phyloP scores from a whole-genome alignment of 2,329 filamentous ascomycete species.

The Diaporthe sp. region DNA sequence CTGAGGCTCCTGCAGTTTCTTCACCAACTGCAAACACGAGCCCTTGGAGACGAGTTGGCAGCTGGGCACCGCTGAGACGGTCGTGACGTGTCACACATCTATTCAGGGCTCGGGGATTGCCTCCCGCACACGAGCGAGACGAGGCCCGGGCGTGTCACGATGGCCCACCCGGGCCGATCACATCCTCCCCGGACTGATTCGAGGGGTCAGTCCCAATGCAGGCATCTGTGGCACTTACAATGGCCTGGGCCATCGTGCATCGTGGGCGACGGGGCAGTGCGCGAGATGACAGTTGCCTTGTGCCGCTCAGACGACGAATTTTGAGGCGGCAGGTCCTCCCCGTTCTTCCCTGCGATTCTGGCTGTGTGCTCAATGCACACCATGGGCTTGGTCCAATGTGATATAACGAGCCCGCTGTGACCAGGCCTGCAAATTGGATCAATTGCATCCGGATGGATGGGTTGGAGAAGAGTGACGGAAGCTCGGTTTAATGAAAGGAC shows the following conservation, averaged over 20 bases:
- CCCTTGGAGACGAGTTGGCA: conserved; percentile 78
- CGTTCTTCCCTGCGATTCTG: conserved; percentile 59
- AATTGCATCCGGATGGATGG: conserved; percentile 78
- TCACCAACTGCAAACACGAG: conserved; percentile 84
- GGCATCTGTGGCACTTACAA: conserved; percentile 54
- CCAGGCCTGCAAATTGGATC: conserved; percentile 75
- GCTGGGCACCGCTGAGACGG: conserved; percentile 79
- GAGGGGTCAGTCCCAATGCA: conserved; percentile 76
- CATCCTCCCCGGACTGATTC: conserved; percentile 85
- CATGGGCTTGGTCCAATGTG: conserved; percentile 82
- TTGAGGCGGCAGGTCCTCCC: conserved; percentile 83
- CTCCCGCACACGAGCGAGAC: conserved; percentile 89
- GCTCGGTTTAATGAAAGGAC: not conserved
- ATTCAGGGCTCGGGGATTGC: conserved; percentile 79
- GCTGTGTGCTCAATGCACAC: conserved; percentile 76
- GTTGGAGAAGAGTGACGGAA: not conserved
- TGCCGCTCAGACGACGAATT: conserved; percentile 68
- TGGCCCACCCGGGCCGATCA: conserved; percentile 81
- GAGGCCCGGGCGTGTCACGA: conserved; percentile 82
- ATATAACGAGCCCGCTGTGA: conserved; percentile 81
- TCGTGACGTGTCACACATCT: conserved; percentile 80
- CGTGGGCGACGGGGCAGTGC: conserved; percentile 73
- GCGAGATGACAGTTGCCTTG: conserved; percentile 56
- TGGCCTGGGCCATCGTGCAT: conserved; percentile 57
- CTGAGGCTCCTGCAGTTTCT: conserved; percentile 83